Evolutionary conservation across 768 basidiomycete genomes (phyloP).

Genomic region (Lactarius hengduanensis): DNA sequence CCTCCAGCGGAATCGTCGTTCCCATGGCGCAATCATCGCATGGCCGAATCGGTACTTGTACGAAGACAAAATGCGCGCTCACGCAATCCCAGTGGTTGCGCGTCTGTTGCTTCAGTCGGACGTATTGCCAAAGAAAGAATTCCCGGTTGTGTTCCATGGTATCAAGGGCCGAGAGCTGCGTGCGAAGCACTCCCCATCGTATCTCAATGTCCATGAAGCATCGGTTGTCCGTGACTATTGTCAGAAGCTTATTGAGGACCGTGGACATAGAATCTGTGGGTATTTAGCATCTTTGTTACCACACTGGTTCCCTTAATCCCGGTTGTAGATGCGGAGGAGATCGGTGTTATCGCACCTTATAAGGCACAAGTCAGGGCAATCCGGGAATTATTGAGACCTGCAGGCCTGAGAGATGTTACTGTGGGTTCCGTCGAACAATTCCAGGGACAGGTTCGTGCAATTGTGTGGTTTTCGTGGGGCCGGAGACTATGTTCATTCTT

Average conservation of each 20-base stretch:
- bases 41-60: slow-evolving; percentile 53
- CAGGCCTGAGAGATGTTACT: slow-evolving; percentile 30
- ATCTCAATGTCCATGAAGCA: slow-evolving; percentile 43
- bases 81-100: slow-evolving; percentile 24
- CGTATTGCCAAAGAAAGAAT: slow-evolving; percentile 33
- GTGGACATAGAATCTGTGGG: slow-evolving; percentile 35
- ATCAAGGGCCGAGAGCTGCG: slow-evolving; percentile 38
- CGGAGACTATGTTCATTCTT: background rate
- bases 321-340: slow-evolving; percentile 33
- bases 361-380: slow-evolving; percentile 40
- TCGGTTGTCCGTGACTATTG: slow-evolving; percentile 38
- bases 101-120: slow-evolving; percentile 29
- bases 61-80: slow-evolving; percentile 35
- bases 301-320: background rate
- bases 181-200: slow-evolving; percentile 40
- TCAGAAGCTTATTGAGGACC: slow-evolving; percentile 31
- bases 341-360: slow-evolving; percentile 44
- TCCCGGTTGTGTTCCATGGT: slow-evolving; percentile 39
- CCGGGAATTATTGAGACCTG: slow-evolving; percentile 29
- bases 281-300: background rate
- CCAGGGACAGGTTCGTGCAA: slow-evolving; percentile 40
- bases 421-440: slow-evolving; percentile 44
- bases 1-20: slow-evolving; percentile 28
- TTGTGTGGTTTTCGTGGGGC: background rate
- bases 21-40: slow-evolving; percentile 43